A percentile compares a stretch with the other conserved stretches of the same genome.
Evolutionary conservation across 306 rosid genomes (phyloP).

Genomic region (Prunus salicina): DNA sequence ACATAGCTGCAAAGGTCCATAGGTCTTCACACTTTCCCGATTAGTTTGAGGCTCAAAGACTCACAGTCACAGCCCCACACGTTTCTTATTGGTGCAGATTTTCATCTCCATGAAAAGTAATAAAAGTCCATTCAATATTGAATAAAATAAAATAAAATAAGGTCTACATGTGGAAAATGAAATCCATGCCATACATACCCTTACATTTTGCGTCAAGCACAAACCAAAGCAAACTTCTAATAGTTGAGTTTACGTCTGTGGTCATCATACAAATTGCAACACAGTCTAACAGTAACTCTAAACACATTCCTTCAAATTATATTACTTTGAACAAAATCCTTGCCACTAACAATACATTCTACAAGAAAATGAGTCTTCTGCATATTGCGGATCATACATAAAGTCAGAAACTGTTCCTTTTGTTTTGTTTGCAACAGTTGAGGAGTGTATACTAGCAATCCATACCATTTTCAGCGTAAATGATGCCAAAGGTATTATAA

Average conservation of each 20-base stretch:
- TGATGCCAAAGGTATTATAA: constrained; percentile 15
- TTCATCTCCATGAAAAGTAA: too few species aligned
- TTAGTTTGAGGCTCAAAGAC: too few species aligned
- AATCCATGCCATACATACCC: neutral
- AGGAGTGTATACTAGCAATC: constrained; percentile 20
- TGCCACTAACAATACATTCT: neutral
- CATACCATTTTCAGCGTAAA: neutral
- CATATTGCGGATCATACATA: neutral
- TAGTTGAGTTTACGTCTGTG: neutral
- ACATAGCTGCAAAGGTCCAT: too few species aligned
- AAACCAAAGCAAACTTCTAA: neutral
- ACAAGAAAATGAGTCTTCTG: neutral
- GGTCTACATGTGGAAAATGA: neutral
- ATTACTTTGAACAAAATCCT: neutral
- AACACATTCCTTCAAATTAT: neutral
- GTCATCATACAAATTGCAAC: neutral
- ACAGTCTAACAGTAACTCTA: neutral
- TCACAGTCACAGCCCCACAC: too few species aligned
- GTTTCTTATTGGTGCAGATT: too few species aligned
- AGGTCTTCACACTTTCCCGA: too few species aligned
- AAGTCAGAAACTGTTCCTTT: neutral
- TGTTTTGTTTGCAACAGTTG: constrained; percentile 11
- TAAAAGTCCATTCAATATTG: too few species aligned
- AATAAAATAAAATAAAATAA: neutral
- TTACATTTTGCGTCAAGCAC: neutral